Evolutionary conservation across 2,329 filamentous ascomycete genomes (phyloP).

Genomic region (Trichoderma sp.): DNA sequence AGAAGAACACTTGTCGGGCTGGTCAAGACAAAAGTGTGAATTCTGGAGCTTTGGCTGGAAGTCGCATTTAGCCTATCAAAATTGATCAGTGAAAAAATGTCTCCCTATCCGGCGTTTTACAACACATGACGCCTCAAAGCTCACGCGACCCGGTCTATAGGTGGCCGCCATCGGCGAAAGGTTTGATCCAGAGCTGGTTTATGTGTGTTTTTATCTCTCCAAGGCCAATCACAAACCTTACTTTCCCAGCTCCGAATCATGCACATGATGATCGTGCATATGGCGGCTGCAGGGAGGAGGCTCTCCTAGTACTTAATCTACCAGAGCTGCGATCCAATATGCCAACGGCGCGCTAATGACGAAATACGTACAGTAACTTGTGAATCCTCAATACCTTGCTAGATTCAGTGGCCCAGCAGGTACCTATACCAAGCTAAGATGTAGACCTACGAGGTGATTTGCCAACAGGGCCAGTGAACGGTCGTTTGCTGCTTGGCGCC

Average conservation of each 20-base stretch:
- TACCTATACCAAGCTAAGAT: conserved; percentile 4
- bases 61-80: conserved; percentile 16
- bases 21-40: neutral
- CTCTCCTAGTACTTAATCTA: neutral
- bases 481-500: conserved; percentile 2
- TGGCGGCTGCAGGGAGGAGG: conserved; percentile 8
- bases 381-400: neutral
- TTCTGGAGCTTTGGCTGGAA: neutral
- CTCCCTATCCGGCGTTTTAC: neutral
- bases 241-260: neutral
- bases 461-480: neutral
- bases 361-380: neutral
- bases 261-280: conserved; percentile 16
- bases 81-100: neutral
- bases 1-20: neutral
- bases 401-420: neutral
- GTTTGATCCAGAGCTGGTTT: neutral
- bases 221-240: conserved; percentile 3
- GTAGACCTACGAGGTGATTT: neutral
- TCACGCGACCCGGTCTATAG: conserved; percentile 6
- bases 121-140: conserved; percentile 13
- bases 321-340: neutral
- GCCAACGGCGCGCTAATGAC: conserved; percentile 7
- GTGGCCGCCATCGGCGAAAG: conserved; percentile 6
- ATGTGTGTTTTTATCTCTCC: neutral